Conservation (phyloP, 2,329 filamentous ascomycete species). For the Neofusicoccum sp. region DNA sequence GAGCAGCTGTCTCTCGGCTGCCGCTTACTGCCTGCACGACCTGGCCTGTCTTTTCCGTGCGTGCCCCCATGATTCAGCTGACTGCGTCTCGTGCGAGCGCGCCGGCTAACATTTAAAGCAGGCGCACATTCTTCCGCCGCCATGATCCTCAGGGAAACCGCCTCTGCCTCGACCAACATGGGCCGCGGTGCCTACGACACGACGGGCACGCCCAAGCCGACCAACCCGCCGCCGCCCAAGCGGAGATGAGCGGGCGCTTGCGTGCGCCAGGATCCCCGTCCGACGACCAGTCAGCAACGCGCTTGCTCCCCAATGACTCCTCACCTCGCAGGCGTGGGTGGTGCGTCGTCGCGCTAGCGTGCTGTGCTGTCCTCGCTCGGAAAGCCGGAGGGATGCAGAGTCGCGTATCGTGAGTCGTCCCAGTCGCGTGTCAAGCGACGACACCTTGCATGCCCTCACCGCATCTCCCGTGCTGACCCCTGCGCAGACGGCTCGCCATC, state of each 20-base stretch:
- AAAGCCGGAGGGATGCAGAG: slow-evolving; percentile 11
- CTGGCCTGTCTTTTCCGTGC: slow-evolving; percentile 13
- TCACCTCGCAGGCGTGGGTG: slow-evolving; percentile 21
- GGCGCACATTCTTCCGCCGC: slow-evolving; percentile 27
- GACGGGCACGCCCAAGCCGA: slow-evolving; percentile 51
- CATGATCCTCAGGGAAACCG: slow-evolving; percentile 48
- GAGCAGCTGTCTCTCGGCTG: background rate
- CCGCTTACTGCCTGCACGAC: background rate
- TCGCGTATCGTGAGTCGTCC: slow-evolving; percentile 18
- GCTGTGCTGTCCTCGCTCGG: slow-evolving; percentile 13
- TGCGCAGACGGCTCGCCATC: slow-evolving; percentile 21
- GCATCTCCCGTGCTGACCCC: slow-evolving; percentile 14
- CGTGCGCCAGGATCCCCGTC: background rate
- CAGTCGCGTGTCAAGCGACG: slow-evolving; percentile 17
- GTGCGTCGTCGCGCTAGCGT: slow-evolving; percentile 6
- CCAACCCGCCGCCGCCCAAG: slow-evolving; percentile 44
- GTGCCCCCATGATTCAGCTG: slow-evolving; percentile 25
- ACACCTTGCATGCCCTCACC: slow-evolving; percentile 21
- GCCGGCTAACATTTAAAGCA: slow-evolving; percentile 32
- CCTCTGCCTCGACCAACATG: slow-evolving; percentile 47
- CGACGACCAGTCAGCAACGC: slow-evolving; percentile 4
- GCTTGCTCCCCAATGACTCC: slow-evolving; percentile 11
- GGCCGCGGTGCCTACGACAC: slow-evolving; percentile 54
- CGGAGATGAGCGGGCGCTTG: slow-evolving; percentile 30
- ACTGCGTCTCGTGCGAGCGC: slow-evolving; percentile 21